Base-by-base conservation (phyloP, 495 filamentous ascomycete species). In the Penicillium waksmanii region DNA sequence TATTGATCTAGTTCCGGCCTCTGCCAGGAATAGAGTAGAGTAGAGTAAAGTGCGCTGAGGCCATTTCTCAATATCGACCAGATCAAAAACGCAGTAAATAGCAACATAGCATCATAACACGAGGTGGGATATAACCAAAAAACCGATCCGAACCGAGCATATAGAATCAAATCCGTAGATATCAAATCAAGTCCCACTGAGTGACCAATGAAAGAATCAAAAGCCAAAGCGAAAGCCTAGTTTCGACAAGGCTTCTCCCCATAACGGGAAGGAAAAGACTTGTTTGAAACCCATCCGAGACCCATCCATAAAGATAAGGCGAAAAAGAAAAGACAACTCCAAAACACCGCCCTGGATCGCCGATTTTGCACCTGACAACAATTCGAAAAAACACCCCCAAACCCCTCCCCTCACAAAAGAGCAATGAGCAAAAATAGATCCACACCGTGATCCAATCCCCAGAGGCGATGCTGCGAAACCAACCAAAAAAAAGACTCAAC, bases 111-210 rank as follows among this genome's bases (percentile, higher is more conserved):
- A 67, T 67, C 70, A 73, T 75, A 66, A 67, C 62, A 67, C 57
- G 53, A 64, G 2, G 25, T 66, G 62, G 65, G 61, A 70, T 71
- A 76, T 72, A 74, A 74, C 65, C 55, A 66, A 40, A 64, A 66
- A 21, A 21, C 21, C 21, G 21, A 21, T 44, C 25, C 25, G 25
- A 27, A 27, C 25, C 25, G 25, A 27, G 25, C 25, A 27, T 27
- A 27, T 27, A 27, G 53, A 53, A 56, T 11, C 25, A 55, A 48
- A 27, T 27, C 25, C 25, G 25, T 27, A 27, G 25, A 27, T 3
- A 23, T 47, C 38, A 42, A 53, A 48, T 44, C 60, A 53, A 62
- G 36, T 21, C 25, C 57, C 5, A 21, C n/a, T 6, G 0, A 21
- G n/a, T 9, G 3, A 10, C 17, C 42, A 46, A 46, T 46, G 15